These are phyloP conservation scores for Saccharomycopsis sp. DNA, from an alignment of 805 yeast genomes.

Conservation along the genomic window DNA sequence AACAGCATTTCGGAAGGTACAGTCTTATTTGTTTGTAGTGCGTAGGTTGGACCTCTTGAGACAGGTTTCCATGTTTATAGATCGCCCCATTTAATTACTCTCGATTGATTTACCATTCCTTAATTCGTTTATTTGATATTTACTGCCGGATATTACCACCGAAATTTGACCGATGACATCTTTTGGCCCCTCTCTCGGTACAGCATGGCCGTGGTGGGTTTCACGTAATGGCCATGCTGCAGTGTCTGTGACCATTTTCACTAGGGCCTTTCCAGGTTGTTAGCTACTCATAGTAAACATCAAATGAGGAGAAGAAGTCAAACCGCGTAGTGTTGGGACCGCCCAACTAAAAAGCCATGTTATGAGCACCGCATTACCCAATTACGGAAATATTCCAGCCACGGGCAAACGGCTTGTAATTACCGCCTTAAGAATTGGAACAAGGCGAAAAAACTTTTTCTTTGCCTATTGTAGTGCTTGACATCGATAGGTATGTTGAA, in stretches of 20 bases:
- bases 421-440: not conserved
- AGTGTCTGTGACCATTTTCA: not conserved
- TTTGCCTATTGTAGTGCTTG: not conserved
- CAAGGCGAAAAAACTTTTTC: not conserved
- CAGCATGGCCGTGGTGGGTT: not conserved
- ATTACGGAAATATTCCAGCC: not conserved
- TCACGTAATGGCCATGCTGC: not conserved
- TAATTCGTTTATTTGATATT: not conserved
- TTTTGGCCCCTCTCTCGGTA: not conserved
- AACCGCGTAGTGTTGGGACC: not conserved
- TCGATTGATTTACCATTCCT: not conserved
- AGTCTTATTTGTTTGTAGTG: not conserved
- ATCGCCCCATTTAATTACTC: not conserved
- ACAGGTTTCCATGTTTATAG: not conserved
- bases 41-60: not conserved
- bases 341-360: not conserved
- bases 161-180: not conserved
- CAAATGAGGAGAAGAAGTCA: not conserved
- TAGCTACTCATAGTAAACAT: not conserved
- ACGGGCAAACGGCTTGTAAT: not conserved
- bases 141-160: not conserved
- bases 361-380: not conserved
- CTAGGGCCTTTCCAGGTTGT: not conserved
- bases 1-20: not conserved
- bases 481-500: no score